Evolutionary conservation across 345 rosid genomes (phyloP), one percentile per base, ranked within the genome.

Genomic region (Kernera saxatilis): DNA sequence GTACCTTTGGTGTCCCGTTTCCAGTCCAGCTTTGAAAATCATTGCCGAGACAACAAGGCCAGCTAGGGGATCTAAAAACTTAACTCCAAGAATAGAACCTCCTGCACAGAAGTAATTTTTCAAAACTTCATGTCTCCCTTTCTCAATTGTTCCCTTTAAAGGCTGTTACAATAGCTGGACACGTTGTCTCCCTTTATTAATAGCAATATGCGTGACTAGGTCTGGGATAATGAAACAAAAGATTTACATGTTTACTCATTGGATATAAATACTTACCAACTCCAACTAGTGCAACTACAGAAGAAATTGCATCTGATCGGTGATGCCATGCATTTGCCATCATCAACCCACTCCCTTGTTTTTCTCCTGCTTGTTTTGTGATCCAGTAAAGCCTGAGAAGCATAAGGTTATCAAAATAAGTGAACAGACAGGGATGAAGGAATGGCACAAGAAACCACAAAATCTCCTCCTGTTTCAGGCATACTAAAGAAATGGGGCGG

Each of bases 291-390:
- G 98, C 93, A 75, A 93, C 91, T 37, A 93, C 63, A 39, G 97
- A 93, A 35, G 98, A 93, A 73, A 93, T 75, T 12, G 97, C 98
- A 87, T 93, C 96, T 19, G 90, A 86, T 53, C 97, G 97, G 81
- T 91, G 98, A 82, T 93, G 98, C 98, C 98, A 93, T 53, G 97
- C 97, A 82, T 93, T 93, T 69, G 98, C 98, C 79, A 83, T 93
- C 98, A 93, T 93, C 63, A 93, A 78, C 45, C 90, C 93, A 82
- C 98, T 93, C 37, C 94, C 95, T 69, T 75, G 91, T 64, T 67
- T 89, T 74, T 91, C 97, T 60, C 90, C 97, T 55, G 88, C 97
- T 83, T 77, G 82, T 83, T 91, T 93, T 48, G 97, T 93, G 75
- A 89, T 79, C 96, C 97, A 85, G 73, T 86, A 93, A 70, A 93